phyloP scores from a whole-genome alignment of 768 basidiomycete genomes.

The Dacryopinax spathularia region DNA sequence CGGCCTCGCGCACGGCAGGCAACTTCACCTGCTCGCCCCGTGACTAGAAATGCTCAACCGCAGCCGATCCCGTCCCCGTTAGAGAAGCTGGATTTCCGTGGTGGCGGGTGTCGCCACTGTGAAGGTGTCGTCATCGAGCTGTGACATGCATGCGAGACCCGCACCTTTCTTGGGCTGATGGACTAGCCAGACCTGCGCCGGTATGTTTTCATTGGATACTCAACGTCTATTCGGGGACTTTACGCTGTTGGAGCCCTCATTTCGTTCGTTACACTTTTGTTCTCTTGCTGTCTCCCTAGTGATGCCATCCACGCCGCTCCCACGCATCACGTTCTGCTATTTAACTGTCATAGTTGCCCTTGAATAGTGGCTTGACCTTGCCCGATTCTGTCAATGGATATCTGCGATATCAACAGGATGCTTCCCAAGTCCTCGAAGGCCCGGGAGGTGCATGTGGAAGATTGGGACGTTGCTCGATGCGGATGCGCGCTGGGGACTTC shows the following conservation, averaged over 20 bases:
- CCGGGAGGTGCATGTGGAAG: too few relatives aligned
- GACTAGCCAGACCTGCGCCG: neutral
- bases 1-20: neutral
- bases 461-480: too few relatives aligned
- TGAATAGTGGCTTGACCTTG: too few relatives aligned
- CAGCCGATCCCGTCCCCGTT: neutral
- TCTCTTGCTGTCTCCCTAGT: neutral
- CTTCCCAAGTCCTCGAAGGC: too few relatives aligned
- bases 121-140: neutral
- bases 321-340: constrained; percentile 1
- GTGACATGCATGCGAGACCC: neutral
- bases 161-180: neutral
- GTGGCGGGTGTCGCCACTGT: neutral
- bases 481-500: too few relatives aligned
- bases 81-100: neutral
- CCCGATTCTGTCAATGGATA: too few relatives aligned
- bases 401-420: too few relatives aligned
- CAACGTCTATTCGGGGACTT: too few relatives aligned
- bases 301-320: neutral
- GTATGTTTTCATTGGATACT: too few relatives aligned
- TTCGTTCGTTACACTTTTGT: neutral
- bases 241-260: too few relatives aligned
- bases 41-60: neutral
- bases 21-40: neutral
- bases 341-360: too few relatives aligned